Evolutionary conservation across 768 basidiomycete genomes (phyloP).

Genomic region (Tylopilus sp.): DNA sequence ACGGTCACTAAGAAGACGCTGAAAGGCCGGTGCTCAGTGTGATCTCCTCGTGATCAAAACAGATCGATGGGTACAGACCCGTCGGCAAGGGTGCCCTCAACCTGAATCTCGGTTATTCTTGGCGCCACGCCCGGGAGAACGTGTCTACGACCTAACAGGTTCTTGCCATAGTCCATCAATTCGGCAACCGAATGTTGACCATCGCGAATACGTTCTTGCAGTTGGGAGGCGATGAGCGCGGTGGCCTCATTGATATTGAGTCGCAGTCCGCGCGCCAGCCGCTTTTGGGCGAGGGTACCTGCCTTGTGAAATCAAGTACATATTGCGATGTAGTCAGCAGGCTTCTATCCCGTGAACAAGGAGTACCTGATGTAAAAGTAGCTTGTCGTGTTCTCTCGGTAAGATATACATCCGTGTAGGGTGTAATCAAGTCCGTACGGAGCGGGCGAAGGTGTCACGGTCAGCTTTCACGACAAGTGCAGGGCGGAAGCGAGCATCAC

Average conservation of each 20-base stretch:
- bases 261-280: conserved; percentile 87
- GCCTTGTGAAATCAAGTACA: conserved; percentile 43
- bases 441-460: neutral
- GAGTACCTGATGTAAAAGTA: conserved; percentile 65
- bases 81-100: conserved; percentile 89
- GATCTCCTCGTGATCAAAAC: neutral
- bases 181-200: conserved; percentile 80
- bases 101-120: conserved; percentile 83
- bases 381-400: conserved; percentile 73
- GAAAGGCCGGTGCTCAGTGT: neutral
- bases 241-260: conserved; percentile 87
- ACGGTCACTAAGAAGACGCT: conserved; percentile 93
- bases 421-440: neutral
- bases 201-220: conserved; percentile 95
- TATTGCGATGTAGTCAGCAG: neutral
- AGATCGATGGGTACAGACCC: conserved; percentile 49
- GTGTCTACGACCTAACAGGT: conserved; percentile 81
- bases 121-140: conserved; percentile 79
- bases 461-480: no score
- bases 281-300: conserved; percentile 89
- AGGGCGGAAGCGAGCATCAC: neutral
- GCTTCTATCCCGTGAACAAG: neutral
- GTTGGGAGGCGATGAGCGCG: conserved; percentile 86
- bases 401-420: conserved; percentile 57
- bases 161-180: conserved; percentile 92